Evolutionary conservation across 768 basidiomycete species (phyloP).

Genomic region (Pleurotus cornucopiae): DNA sequence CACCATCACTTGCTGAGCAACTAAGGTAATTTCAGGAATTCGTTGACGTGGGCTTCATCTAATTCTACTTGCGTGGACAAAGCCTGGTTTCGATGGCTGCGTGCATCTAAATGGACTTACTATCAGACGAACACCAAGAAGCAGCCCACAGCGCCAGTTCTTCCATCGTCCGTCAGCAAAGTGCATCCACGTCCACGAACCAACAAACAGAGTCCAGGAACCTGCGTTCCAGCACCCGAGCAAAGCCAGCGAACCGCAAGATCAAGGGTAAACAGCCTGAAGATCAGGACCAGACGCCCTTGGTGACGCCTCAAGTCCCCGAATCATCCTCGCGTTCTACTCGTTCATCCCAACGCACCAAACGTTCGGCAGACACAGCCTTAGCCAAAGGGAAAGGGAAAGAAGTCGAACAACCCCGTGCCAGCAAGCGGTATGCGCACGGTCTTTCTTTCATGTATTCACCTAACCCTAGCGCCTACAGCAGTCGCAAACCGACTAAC

Average conservation of each 20-base stretch:
- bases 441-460: conserved; percentile 13
- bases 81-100: conserved; percentile 76
- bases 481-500: conserved; percentile 55
- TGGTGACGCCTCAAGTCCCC: conserved; percentile 27
- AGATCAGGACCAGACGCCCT: conserved; percentile 24
- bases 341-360: conserved; percentile 32
- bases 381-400: conserved; percentile 61
- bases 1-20: background rate
- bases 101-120: conserved; percentile 91
- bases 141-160: conserved; percentile 66
- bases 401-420: conserved; percentile 48
- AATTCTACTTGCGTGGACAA: conserved; percentile 39
- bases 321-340: conserved; percentile 33
- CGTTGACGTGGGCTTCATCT: background rate
- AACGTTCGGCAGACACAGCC: conserved; percentile 48
- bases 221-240: conserved; percentile 72
- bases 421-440: conserved; percentile 59
- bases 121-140: conserved; percentile 67
- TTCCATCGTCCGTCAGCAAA: conserved; percentile 39
- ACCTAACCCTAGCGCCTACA: conserved; percentile 28
- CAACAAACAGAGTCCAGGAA: conserved; percentile 44
- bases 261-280: conserved; percentile 51
- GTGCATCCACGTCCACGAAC: conserved; percentile 31
- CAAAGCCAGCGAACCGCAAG: conserved; percentile 71
- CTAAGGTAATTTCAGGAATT: conserved; percentile 1